Evolutionary conservation across 2,329 filamentous ascomycete species (phyloP).

Genomic region (Aspergillus sp.): DNA sequence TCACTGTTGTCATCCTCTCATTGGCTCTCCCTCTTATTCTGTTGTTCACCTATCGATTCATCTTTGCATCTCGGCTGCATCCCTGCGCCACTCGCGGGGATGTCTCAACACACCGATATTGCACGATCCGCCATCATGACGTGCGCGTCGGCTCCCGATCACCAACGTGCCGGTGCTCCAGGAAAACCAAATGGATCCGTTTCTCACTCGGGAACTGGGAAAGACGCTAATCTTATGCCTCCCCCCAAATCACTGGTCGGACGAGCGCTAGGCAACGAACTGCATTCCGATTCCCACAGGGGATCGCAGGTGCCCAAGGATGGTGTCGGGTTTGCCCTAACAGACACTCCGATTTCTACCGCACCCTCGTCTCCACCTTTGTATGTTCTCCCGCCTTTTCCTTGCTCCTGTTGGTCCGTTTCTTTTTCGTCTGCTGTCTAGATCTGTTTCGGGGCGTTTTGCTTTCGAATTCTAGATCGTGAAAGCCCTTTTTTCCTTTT

Average conservation of each 20-base stretch:
- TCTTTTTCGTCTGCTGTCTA: slow-evolving; percentile 12
- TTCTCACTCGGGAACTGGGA: slow-evolving; percentile 27
- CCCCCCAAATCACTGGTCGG: slow-evolving; percentile 43
- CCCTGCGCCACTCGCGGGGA: slow-evolving; percentile 29
- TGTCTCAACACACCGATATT: slow-evolving; percentile 52
- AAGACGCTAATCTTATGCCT: slow-evolving; percentile 37
- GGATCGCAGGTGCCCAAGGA: slow-evolving; percentile 40
- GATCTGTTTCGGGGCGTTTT: slow-evolving; percentile 1
- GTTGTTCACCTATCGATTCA: slow-evolving; percentile 11
- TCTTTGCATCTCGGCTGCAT: slow-evolving; percentile 19
- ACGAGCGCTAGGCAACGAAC: slow-evolving; percentile 45
- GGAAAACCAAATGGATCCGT: slow-evolving; percentile 24
- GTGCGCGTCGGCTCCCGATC: slow-evolving; percentile 28
- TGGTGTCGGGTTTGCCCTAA: slow-evolving; percentile 57
- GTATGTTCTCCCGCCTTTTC: slow-evolving; percentile 45
- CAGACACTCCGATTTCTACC: slow-evolving; percentile 65
- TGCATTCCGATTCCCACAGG: slow-evolving; percentile 42
- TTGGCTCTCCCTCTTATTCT: slow-evolving; percentile 7
- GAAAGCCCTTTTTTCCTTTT: slow-evolving; percentile 9
- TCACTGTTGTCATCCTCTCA: background rate
- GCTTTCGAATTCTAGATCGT: slow-evolving; percentile 8
- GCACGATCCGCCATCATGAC: slow-evolving; percentile 55
- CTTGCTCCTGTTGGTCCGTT: slow-evolving; percentile 22
- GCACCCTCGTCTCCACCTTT: slow-evolving; percentile 64
- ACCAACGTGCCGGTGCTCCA: slow-evolving; percentile 22